Conservation (phyloP, 1,284 basidiomycete genomes). For the Ceratobasidium sp. region DNA sequence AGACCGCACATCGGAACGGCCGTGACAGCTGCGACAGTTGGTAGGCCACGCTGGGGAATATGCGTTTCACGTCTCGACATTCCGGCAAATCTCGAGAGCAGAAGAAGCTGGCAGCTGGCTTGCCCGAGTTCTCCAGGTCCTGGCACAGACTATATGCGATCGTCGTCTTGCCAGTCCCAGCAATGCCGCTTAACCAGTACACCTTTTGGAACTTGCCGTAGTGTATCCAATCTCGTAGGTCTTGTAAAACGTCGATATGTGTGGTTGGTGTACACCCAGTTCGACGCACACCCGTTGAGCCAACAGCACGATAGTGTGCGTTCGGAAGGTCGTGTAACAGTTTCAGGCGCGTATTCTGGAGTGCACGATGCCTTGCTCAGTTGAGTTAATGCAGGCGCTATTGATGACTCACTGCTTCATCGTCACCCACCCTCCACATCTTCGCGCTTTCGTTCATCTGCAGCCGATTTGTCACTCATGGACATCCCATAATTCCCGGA, state of each 20-base stretch:
- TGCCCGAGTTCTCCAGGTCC: background rate
- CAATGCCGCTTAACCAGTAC: conserved; percentile 1
- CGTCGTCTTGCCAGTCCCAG: too few relatives aligned
- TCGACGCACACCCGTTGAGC: background rate
- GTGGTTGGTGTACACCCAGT: conserved; percentile 7
- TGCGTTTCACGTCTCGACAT: too few relatives aligned
- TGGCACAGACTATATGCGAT: background rate
- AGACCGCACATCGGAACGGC: background rate
- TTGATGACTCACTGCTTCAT: background rate
- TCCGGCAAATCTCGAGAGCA: conserved; percentile 1
- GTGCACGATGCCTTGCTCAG: too few relatives aligned
- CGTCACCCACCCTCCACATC: background rate
- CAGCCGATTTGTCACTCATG: background rate
- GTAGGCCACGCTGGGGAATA: too few relatives aligned
- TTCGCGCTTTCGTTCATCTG: background rate
- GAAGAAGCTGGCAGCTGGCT: conserved; percentile 13
- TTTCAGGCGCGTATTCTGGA: too few relatives aligned
- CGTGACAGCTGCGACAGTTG: background rate
- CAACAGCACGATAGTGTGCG: background rate
- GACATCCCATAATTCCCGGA: background rate
- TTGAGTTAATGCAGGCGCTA: background rate
- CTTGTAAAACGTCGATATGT: background rate
- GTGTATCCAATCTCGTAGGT: background rate
- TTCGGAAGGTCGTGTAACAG: background rate
- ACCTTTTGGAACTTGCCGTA: background rate